These are phyloP conservation scores for Xenoacremonium recifei DNA, from an alignment of 2,329 filamentous ascomycete species.

Conservation along the genomic window DNA sequence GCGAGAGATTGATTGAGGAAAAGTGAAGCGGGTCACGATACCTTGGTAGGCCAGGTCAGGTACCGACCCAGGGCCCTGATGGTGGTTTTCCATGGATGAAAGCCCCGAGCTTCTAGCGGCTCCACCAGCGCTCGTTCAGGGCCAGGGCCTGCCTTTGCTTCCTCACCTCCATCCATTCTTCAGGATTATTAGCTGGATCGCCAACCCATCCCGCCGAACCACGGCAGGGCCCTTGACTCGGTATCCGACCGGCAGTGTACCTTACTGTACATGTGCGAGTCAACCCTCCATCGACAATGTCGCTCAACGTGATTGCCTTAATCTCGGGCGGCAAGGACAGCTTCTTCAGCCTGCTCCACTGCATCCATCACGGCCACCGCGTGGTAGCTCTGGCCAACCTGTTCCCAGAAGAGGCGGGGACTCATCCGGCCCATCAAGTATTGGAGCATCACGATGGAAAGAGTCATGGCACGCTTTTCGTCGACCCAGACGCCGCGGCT, in stretches of 20 bases:
- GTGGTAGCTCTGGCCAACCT: constrained; percentile 89
- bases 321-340: constrained; percentile 98
- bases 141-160: too few species aligned
- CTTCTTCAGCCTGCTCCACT: constrained; percentile 90
- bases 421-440: constrained; percentile 5
- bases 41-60: too few species aligned
- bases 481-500: constrained; percentile 21
- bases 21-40: too few species aligned
- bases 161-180: too few species aligned
- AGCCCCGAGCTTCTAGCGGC: too few species aligned
- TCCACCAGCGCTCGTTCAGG: too few species aligned
- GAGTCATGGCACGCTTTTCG: constrained; percentile 11
- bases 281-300: constrained; percentile 31
- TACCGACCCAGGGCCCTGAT: too few species aligned
- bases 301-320: constrained; percentile 79
- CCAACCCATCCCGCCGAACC: neutral
- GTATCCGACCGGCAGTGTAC: too few species aligned
- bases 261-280: too few species aligned
- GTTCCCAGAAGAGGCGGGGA: constrained; percentile 44
- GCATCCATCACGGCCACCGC: constrained; percentile 78
- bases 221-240: constrained; percentile 5
- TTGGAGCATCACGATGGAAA: neutral
- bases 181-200: too few species aligned
- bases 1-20: too few species aligned
- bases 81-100: too few species aligned